Base-by-base conservation (phyloP, 1,139 yeast genomes). In the Kurtzmaniella quercitrusa region DNA sequence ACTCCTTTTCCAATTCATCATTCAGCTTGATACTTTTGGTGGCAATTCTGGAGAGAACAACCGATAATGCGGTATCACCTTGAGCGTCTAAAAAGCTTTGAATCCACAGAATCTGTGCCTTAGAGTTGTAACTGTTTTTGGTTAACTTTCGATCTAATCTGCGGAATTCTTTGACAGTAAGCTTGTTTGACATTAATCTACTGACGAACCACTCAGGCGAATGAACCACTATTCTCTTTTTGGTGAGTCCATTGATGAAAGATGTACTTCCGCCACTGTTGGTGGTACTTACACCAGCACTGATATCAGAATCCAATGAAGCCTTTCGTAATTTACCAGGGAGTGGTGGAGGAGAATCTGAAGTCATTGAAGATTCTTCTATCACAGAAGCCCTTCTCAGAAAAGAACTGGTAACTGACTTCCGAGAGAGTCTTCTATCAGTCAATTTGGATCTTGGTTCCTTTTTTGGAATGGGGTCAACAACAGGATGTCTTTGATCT, bases 31-130 rank as follows among this genome's bases (percentile, higher is more conserved):
- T 70, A 49, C 73, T 68, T 50, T 70, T 70, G 47, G 63, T 69
- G 49, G 69, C 70, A 34, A 71, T 62, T 40, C 73, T 55, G 1
- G 70, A 56, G 33, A 73, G 62, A 12, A 68, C 61, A 6, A 70
- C 75, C 0, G 74, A 62, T 18, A 73, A 57, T 0, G 77, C 77
- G 11, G 73, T 63, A 44, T 72, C 77, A 19, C 77, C 78, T 51
- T 73, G 77, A 2, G 67, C 66, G 14, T 59, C 61, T 16, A 62
- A 57, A 50, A 73, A 73, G 8, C 52, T 54, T 37, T 54, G 57
- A 3, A 63, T 55, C 76, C 76, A 72, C n/a, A 49, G 42, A 11
- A 53, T 55, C 1, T 63, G 54, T 15, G 59, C 51, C 38, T 58
- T 60, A 34, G 50, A 41, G 12, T 54, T 48, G 34, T 41, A 47